Conservation (phyloP, 441 rosid species). For the Melastoma candidum region DNA sequence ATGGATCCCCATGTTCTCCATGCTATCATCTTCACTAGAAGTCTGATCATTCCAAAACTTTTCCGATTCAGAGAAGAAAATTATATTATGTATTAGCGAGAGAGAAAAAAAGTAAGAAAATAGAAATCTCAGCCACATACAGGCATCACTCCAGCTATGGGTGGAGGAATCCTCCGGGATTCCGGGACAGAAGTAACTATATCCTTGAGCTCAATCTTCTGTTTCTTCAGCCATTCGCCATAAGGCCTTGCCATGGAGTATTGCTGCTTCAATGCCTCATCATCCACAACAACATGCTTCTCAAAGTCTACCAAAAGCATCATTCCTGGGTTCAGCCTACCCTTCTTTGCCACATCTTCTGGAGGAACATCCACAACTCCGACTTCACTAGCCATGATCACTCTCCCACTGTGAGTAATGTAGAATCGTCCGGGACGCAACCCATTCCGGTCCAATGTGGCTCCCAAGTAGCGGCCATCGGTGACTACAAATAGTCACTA, state of each 20-base stretch:
- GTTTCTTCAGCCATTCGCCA: constrained; percentile 88
- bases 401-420: constrained; percentile 79
- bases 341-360: constrained; percentile 91
- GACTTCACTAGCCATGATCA: constrained; percentile 98
- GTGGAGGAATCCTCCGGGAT: constrained; percentile 48
- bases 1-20: constrained; percentile 90
- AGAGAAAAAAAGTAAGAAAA: background rate
- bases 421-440: constrained; percentile 99
- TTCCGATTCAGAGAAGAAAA: constrained; percentile 5
- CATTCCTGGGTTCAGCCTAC: constrained; percentile 99
- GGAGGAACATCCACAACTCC: constrained; percentile 97
- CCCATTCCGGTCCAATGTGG: constrained; percentile 98
- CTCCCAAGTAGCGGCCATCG: constrained; percentile 98
- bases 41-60: constrained; percentile 30
- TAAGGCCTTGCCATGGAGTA: constrained; percentile 92
- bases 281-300: constrained; percentile 92
- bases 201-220: constrained; percentile 77
- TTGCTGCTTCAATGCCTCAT: constrained; percentile 92
- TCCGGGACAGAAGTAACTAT: constrained; percentile 63
- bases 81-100: background rate
- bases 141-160: constrained; percentile 56
- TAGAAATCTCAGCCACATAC: constrained; percentile 30
- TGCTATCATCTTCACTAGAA: constrained; percentile 61
- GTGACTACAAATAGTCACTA: constrained; percentile 56
- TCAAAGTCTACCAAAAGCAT: constrained; percentile 99